Base-by-base conservation (phyloP, 225 moss, liverwort and hornwort genomes). In the Ulota crispa region DNA sequence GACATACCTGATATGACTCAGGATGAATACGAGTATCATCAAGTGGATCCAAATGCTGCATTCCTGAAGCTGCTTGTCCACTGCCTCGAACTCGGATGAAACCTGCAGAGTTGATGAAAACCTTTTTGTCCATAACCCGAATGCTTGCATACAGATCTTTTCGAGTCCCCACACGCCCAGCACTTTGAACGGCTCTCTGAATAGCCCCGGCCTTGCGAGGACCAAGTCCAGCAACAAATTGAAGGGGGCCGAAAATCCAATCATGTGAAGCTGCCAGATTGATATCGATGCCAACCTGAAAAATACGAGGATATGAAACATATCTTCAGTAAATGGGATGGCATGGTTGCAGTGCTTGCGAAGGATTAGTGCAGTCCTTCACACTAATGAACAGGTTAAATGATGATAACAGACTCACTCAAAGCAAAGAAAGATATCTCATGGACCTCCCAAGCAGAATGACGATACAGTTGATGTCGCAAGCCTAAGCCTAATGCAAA, bases 21-120 rank as follows among this genome's bases (percentile, higher is more conserved):
- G 99, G 99, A 86, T 99, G 99, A 76, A 99, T 96, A 65, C 99
- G 93, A 19, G 96, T 99, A 85, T 99, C 99, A 84, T 96, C 96
- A n/a, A 99, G 86, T 24, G 96, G 96, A 79, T 99, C 96, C 88
- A 96, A 84, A 83, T 94, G 91, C 68, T 96, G 96, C 80, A 92
- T 96, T 19, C 93, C 99, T 15, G 91, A 94, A 77, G 99, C 94
- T 67, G 96, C 99, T 88, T 96, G 96, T 34, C 99, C 99, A 82
- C 93, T 93, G 16, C 99, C 99, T 72, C 99, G 93, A 70, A 99
- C 94, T 69, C 99, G 94, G 50, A 99, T 92, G 77, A 94, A 99
- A 82, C 96, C 99, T 68, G 99, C 94, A 70, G 94, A 92, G 75
- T 99, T 99, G 1, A 99, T 94, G 67, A 99, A 99, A 54, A 93